phyloP scores from a whole-genome alignment of 169 alveolate genomes.

The Theileria equi region DNA sequence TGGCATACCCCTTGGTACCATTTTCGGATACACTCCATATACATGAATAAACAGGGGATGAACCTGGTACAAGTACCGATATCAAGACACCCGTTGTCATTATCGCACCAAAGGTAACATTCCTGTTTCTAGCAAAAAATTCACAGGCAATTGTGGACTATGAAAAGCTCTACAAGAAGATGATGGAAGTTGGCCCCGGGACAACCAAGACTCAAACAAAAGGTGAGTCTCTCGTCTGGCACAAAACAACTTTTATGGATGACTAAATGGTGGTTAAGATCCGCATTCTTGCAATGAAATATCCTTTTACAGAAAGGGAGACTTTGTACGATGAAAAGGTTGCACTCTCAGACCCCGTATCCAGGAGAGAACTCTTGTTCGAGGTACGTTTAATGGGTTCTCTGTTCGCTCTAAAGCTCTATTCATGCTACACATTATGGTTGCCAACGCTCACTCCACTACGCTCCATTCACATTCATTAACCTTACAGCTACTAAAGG shows the following conservation, averaged over 20 bases:
- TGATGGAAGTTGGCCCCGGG: slow-evolving; percentile 46
- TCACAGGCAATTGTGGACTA: slow-evolving; percentile 62
- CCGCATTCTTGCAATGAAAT: no score
- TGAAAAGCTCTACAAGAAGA: slow-evolving; percentile 59
- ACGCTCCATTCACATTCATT: no score
- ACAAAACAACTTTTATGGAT: neutral
- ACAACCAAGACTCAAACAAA: slow-evolving; percentile 1
- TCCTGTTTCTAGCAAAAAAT: neutral
- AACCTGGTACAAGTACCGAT: slow-evolving; percentile 9
- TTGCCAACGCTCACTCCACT: neutral
- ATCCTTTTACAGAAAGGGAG: slow-evolving; percentile 34
- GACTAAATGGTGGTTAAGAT: neutral
- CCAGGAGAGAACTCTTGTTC: slow-evolving; percentile 45
- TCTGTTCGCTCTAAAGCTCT: no score
- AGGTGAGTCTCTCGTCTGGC: neutral
- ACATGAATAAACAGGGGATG: neutral
- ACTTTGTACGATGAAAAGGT: slow-evolving; percentile 48
- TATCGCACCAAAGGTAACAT: slow-evolving; percentile 60
- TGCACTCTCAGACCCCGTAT: slow-evolving; percentile 48
- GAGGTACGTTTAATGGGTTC: slow-evolving; percentile 11
- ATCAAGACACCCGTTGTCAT: slow-evolving; percentile 61
- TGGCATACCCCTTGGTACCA: no score
- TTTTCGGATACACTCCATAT: neutral
- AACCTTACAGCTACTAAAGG: slow-evolving; percentile 38
- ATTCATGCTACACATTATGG: neutral